Conservation (phyloP, 495 filamentous ascomycete species). For the Aspergillus steynii region DNA sequence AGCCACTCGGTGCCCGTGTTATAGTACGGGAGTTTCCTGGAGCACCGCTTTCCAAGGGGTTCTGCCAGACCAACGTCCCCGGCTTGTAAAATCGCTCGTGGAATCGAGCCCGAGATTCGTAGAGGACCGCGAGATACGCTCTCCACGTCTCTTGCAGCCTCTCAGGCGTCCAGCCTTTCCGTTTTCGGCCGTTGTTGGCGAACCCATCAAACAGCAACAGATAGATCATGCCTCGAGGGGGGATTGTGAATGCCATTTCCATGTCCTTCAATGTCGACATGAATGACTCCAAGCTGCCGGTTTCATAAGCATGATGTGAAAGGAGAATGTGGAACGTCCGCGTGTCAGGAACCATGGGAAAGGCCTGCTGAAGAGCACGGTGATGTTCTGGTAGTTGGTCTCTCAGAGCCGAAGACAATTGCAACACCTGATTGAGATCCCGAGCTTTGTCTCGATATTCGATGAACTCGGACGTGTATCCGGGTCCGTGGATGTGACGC, state of each 20-base stretch:
- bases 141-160: slow-evolving; percentile 50
- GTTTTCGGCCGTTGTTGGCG: slow-evolving; percentile 62
- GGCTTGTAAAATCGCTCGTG: slow-evolving; percentile 19
- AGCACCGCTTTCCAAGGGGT: slow-evolving; percentile 28
- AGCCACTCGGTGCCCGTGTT: slow-evolving; percentile 12
- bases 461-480: slow-evolving; percentile 29
- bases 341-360: slow-evolving; percentile 44
- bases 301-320: slow-evolving; percentile 34
- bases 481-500: slow-evolving; percentile 17
- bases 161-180: slow-evolving; percentile 64
- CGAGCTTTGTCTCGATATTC: slow-evolving; percentile 31
- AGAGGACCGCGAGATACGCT: slow-evolving; percentile 52
- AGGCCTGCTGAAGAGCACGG: slow-evolving; percentile 37
- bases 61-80: slow-evolving; percentile 36
- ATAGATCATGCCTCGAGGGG: slow-evolving; percentile 44
- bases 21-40: slow-evolving; percentile 2
- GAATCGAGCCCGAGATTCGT: slow-evolving; percentile 55
- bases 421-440: slow-evolving; percentile 39
- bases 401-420: slow-evolving; percentile 33
- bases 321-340: slow-evolving; percentile 48
- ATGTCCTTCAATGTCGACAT: slow-evolving; percentile 41
- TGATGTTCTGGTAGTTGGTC: slow-evolving; percentile 31
- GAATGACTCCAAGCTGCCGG: slow-evolving; percentile 39
- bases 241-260: slow-evolving; percentile 38
- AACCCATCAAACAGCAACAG: slow-evolving; percentile 72